Percentiles rank a stretch among this genome's conserved stretches.
These are phyloP conservation scores for Pseudomassariella vexata DNA, from an alignment of 2,329 filamentous ascomycete species.

Conservation along the genomic window DNA sequence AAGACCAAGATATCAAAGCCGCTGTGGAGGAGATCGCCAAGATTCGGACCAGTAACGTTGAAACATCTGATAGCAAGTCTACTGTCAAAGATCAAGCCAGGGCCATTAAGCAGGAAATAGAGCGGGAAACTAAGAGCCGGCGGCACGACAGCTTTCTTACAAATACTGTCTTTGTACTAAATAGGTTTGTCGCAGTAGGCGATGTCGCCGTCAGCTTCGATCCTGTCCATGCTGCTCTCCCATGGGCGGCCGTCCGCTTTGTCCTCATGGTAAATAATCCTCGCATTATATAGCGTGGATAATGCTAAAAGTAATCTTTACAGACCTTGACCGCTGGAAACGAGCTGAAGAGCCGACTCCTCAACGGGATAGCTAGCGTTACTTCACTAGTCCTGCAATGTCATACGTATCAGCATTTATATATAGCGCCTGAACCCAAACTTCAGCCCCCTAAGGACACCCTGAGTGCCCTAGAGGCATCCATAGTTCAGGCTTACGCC, in stretches of 20 bases:
- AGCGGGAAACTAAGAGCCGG: too few species aligned
- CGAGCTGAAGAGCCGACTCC: not conserved
- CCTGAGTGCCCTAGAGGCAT: not conserved
- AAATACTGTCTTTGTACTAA: too few species aligned
- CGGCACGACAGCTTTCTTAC: too few species aligned
- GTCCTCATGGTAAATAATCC: not conserved
- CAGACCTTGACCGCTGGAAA: not conserved
- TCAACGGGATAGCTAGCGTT: not conserved
- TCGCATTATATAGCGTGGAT: not conserved
- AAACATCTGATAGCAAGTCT: too few species aligned
- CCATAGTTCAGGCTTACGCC: not conserved
- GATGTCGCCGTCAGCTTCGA: not conserved
- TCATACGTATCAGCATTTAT: not conserved
- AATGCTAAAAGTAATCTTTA: not conserved
- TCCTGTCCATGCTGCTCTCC: slow-evolving; percentile 1
- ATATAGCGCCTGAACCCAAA: not conserved
- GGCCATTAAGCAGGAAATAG: too few species aligned
- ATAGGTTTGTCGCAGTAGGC: not conserved
- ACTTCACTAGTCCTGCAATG: not conserved
- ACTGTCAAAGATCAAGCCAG: too few species aligned
- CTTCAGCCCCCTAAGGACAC: not conserved
- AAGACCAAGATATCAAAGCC: too few species aligned
- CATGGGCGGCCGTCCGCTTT: not conserved
- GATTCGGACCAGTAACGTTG: too few species aligned
- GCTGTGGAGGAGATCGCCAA: too few species aligned